Evolutionary conservation across 257 asterid species (phyloP), one percentile per base, ranked within the genome.

Genomic region (Thymus mandschuricus): DNA sequence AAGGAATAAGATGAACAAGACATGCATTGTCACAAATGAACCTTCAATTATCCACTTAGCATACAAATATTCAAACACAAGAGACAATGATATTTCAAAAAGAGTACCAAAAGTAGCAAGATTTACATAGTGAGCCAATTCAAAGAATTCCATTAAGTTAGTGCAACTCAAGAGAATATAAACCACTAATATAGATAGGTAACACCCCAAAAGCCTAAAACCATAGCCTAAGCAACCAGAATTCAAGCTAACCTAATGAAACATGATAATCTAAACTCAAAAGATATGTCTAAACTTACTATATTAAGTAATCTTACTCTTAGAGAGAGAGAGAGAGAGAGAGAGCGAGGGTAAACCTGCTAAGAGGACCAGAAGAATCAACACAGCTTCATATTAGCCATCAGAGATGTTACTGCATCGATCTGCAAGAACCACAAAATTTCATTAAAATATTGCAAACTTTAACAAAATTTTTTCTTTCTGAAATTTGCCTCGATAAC

Each of bases 351-450:
- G 57, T 68, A 58, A 52, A 76, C 79, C 82, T 69, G 81, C 64
- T 74, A 70, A 55, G 69, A 65, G 49, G 62, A 67, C 67, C 13
- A 30, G 5, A 61, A 31, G 52, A 54, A 74, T 48, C 54, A 51
- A 49, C 68, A 66, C 8, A 45, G 33, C 58, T 70, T 34, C 67
- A 66, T 60, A 66, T 6, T 44, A 60, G 60, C 73, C 75, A 64
- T 60, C 76, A 52, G 58, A 78, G 75, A n/a, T n/a, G n/a, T n/a
- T n/a, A n/a, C n/a, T n/a, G n/a, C n/a, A n/a, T n/a, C n/a, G n/a
- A 81, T 75, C 86, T 59, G 81, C 80, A 75, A 78, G 58, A 66
- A 35, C 74, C 70, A 74, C 38, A 61, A 79, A 45, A 58, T 69
- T 21, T 62, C 67, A 51, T 6, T 52, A 43, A 61, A 21, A 29